These are phyloP conservation scores for Aspergillus pseudoviridinutans DNA, from an alignment of 2,329 filamentous ascomycete genomes.

Conservation along the genomic window DNA sequence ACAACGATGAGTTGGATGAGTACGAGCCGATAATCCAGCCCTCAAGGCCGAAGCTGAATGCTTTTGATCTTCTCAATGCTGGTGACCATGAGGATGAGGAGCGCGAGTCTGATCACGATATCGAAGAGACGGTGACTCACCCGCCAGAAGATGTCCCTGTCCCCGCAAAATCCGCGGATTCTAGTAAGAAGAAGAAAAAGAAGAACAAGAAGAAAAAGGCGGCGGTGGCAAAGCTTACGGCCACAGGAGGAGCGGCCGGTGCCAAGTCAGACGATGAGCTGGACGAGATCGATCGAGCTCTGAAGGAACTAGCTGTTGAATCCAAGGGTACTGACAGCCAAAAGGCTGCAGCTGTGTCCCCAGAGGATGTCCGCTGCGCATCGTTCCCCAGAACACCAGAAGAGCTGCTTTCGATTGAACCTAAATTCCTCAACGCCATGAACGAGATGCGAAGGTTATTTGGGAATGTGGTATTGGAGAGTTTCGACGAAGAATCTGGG, in stretches of 20 bases:
- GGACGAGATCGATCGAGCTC: constrained; percentile 64
- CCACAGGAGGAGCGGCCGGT: constrained; percentile 16
- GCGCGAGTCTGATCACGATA: constrained; percentile 27
- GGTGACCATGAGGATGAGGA: constrained; percentile 39
- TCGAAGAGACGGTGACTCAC: constrained; percentile 13
- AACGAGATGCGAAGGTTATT: constrained; percentile 87
- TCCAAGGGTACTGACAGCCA: constrained; percentile 15
- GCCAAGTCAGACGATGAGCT: constrained; percentile 32
- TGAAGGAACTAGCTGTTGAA: constrained; percentile 56
- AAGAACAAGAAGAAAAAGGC: constrained; percentile 62
- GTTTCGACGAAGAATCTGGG: constrained; percentile 46
- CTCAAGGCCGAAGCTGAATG: constrained; percentile 45
- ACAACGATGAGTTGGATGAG: constrained; percentile 39
- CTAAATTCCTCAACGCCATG: constrained; percentile 72
- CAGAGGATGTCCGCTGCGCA: constrained; percentile 34
- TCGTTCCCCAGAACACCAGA: constrained; percentile 39
- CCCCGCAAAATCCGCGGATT: constrained; percentile 17
- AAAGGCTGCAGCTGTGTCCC: constrained; percentile 21
- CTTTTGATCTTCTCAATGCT: constrained; percentile 52
- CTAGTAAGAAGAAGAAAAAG: constrained; percentile 40
- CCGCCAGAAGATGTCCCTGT: constrained; percentile 16
- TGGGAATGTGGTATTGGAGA: constrained; percentile 60
- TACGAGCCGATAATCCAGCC: constrained; percentile 33
- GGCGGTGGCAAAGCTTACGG: constrained; percentile 39
- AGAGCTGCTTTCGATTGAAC: constrained; percentile 59